A percentile compares a stretch with the other conserved stretches of the same genome.
phyloP scores from a whole-genome alignment of 176 grass and related monocot genomes.

The Tillandsia leiboldiana region DNA sequence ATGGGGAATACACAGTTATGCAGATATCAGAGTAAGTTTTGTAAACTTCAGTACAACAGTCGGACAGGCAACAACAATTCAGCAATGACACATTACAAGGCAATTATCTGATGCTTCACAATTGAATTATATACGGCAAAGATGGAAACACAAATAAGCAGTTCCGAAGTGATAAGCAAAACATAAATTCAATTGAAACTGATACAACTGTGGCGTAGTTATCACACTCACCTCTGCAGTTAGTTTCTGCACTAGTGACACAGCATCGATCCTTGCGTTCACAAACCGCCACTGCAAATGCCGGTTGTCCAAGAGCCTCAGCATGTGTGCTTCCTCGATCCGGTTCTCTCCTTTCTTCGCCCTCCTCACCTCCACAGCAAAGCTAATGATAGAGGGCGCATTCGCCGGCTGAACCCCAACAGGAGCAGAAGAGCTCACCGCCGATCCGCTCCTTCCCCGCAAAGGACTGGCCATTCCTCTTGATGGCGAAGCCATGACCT shows the following conservation, averaged over 20 bases:
- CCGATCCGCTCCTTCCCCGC: constrained; percentile 17
- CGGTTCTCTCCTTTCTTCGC: constrained; percentile 49
- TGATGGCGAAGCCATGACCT: constrained; percentile 16
- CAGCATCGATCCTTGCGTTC: constrained; percentile 32
- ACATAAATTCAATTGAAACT: background rate
- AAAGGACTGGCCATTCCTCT: constrained; percentile 39
- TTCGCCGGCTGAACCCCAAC: constrained; percentile 19
- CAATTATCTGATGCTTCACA: background rate
- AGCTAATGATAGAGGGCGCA: constrained; percentile 49
- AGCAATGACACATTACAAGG: background rate
- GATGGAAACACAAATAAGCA: background rate
- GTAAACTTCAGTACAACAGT: background rate
- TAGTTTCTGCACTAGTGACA: constrained; percentile 20
- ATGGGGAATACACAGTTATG: background rate
- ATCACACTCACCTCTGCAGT: constrained; percentile 28
- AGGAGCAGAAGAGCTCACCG: constrained; percentile 1
- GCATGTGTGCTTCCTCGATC: constrained; percentile 39
- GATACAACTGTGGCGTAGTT: background rate
- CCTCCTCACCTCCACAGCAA: constrained; percentile 41
- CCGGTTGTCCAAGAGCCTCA: constrained; percentile 42
- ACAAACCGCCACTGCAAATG: constrained; percentile 36
- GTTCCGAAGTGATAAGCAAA: background rate
- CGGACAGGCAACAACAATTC: background rate
- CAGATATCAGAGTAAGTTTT: background rate
- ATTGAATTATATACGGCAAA: background rate